A percentile compares a stretch with the other conserved stretches of the same genome.
phyloP scores from a whole-genome alignment of 768 basidiomycete genomes.

The Termitomyces sp. region DNA sequence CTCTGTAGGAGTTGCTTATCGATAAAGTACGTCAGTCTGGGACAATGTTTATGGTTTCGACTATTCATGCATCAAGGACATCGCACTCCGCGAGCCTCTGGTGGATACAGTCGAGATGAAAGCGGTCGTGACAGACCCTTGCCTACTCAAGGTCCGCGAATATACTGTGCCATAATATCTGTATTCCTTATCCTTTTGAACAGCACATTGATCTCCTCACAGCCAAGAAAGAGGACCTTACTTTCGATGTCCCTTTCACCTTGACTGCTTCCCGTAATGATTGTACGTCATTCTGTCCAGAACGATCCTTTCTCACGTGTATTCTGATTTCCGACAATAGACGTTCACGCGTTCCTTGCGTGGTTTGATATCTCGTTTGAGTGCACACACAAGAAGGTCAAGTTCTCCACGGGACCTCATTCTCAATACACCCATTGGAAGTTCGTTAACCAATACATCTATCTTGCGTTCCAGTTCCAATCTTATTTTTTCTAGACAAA shows the following conservation, averaged over 20 bases:
- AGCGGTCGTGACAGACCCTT: conserved; percentile 92
- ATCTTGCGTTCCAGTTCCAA: background rate
- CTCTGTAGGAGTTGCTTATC: background rate
- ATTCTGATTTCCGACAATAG: conserved; percentile 35
- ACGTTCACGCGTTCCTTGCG: conserved; percentile 95
- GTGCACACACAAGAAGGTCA: conserved; percentile 92
- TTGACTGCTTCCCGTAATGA: conserved; percentile 86
- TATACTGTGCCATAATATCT: background rate
- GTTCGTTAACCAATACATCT: conserved; percentile 42
- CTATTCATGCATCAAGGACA: conserved; percentile 99
- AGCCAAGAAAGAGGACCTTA: conserved; percentile 92
- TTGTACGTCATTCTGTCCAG: conserved; percentile 51
- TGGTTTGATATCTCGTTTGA: conserved; percentile 99
- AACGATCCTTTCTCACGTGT: background rate
- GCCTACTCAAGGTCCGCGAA: conserved; percentile 71
- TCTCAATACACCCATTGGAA: conserved; percentile 97
- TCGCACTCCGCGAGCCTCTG: conserved; percentile 91
- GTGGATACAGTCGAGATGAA: conserved; percentile 99
- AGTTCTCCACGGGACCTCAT: conserved; percentile 97
- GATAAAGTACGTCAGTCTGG: conserved; percentile 71
- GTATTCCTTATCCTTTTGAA: background rate
- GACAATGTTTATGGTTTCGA: conserved; percentile 99
- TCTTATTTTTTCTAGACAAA: conserved; percentile 59
- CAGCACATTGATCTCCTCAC: conserved; percentile 89
- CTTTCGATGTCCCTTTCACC: conserved; percentile 78